Evolutionary conservation across 169 alveolate species (phyloP), one percentile per base, ranked within the genome.

Genomic region (Eimeria brunetti): DNA sequence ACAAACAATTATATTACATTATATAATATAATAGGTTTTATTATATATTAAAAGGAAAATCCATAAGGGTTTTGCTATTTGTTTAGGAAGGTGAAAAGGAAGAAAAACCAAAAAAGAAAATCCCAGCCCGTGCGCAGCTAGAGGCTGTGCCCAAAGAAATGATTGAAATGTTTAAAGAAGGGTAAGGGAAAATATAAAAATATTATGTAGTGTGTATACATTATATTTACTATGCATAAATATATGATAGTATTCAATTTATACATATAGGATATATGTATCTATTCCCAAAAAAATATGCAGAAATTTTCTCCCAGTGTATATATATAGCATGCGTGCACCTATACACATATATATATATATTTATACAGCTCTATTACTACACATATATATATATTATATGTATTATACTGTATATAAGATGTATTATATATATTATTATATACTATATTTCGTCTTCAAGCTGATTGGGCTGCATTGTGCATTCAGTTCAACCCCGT

Each of bases 111-210:
- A 27, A n/a, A 12, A 6, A 33, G 41, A 62, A 62, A 27, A 33
- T 6, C 12, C 91, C 76, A 75, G 49, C 22, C 76, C 12, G 2
- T 53, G 91, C 91, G 16, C 49, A 51, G 60, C 56, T 83, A 56
- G 91, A 83, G 91, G 91, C 91, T 16, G 73, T 83, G 76, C 91
- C 91, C 76, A 33, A 56, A 30, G 78, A 83, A 30, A 69, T 24
- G 53, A 5, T 83, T 16, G 36, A 58, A 36, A 9, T 58, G 56
- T 27, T 83, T 12, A 22, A 27, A 22, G 44, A n/a, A 9, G 91
- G 91, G 91, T 83, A 33, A 36, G 91, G 6, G 67, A 20, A 5
- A 36, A 62, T 27, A 6, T n/a, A 51, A 12, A 51, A 51, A 51
- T 12, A 6, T 51, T 8, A 51, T 51, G 60, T 12, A 51, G 60